A percentile compares a stretch with the other conserved stretches of the same genome.
These are phyloP conservation scores for Monilinia fructigena DNA, from an alignment of 2,329 filamentous ascomycete species.

Conservation along the genomic window DNA sequence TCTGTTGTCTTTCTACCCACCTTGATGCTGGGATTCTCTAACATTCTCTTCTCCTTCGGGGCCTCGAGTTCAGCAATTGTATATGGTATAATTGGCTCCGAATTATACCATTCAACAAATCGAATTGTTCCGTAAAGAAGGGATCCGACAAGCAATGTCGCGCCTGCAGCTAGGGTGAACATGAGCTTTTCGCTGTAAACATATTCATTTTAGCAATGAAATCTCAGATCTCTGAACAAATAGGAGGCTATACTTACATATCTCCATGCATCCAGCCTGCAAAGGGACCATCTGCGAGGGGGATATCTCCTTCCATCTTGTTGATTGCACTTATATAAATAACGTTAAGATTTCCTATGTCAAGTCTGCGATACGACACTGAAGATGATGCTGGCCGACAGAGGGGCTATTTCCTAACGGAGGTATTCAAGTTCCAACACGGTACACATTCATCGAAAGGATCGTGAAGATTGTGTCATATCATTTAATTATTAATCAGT, in stretches of 20 bases:
- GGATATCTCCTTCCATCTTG: slow-evolving; percentile 4
- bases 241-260: slow-evolving; percentile 28
- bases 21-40: slow-evolving; percentile 62
- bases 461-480: background rate
- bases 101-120: slow-evolving; percentile 32
- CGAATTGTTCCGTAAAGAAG: slow-evolving; percentile 32
- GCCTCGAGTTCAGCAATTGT: slow-evolving; percentile 60
- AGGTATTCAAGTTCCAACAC: background rate
- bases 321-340: background rate
- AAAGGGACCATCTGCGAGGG: slow-evolving; percentile 21
- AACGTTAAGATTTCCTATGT: background rate
- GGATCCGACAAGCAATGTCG: slow-evolving; percentile 29
- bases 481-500: background rate
- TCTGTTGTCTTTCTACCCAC: slow-evolving; percentile 38
- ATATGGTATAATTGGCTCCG: slow-evolving; percentile 55
- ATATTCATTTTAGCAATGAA: slow-evolving; percentile 19
- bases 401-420: background rate
- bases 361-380: background rate
- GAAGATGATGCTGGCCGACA: background rate
- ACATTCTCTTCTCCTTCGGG: slow-evolving; percentile 55
- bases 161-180: slow-evolving; percentile 28
- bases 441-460: background rate
- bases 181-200: slow-evolving; percentile 31
- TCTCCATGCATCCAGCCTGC: slow-evolving; percentile 31
- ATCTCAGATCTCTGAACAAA: background rate